Conservation (phyloP, 768 basidiomycete genomes). For the Podaxis sp. region DNA sequence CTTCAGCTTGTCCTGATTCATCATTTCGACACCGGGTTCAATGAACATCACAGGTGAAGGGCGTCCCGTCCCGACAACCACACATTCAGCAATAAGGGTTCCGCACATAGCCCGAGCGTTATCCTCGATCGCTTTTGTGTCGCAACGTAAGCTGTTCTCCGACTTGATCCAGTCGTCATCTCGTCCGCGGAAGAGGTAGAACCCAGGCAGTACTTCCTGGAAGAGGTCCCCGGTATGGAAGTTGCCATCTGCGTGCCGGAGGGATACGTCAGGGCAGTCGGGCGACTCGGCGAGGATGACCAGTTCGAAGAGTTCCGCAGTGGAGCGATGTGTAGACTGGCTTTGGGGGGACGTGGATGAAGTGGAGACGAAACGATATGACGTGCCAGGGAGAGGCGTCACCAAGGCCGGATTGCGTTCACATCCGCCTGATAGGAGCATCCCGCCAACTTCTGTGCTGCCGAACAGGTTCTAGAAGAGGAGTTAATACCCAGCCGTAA, state of each 20-base stretch:
- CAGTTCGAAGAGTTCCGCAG: conserved; percentile 55
- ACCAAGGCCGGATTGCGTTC: conserved; percentile 50
- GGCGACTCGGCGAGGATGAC: conserved; percentile 63
- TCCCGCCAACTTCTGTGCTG: conserved; percentile 75
- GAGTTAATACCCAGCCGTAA: conserved; percentile 19
- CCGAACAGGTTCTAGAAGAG: conserved; percentile 67
- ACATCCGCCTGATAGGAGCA: conserved; percentile 58
- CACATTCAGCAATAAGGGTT: conserved; percentile 63
- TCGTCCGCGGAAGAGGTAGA: conserved; percentile 64
- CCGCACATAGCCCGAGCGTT: conserved; percentile 64
- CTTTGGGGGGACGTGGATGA: conserved; percentile 25
- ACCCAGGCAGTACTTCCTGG: conserved; percentile 52
- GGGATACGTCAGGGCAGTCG: conserved; percentile 61
- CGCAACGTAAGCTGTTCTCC: conserved; percentile 72
- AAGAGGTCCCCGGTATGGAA: conserved; percentile 85
- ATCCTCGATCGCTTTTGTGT: conserved; percentile 80
- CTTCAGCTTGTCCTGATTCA: conserved; percentile 56
- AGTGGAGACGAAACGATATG: conserved; percentile 65
- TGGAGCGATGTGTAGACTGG: conserved; percentile 48
- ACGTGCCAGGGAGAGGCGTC: conserved; percentile 53
- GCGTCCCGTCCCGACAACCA: conserved; percentile 73
- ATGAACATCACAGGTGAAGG: conserved; percentile 76
- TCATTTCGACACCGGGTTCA: conserved; percentile 52
- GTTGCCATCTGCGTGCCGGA: conserved; percentile 60
- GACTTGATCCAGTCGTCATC: conserved; percentile 88